A percentile compares a stretch with the other conserved stretches of the same genome.
These are phyloP conservation scores for Malus hybrid DNA, from an alignment of 331 rosid species.

Conservation along the genomic window DNA sequence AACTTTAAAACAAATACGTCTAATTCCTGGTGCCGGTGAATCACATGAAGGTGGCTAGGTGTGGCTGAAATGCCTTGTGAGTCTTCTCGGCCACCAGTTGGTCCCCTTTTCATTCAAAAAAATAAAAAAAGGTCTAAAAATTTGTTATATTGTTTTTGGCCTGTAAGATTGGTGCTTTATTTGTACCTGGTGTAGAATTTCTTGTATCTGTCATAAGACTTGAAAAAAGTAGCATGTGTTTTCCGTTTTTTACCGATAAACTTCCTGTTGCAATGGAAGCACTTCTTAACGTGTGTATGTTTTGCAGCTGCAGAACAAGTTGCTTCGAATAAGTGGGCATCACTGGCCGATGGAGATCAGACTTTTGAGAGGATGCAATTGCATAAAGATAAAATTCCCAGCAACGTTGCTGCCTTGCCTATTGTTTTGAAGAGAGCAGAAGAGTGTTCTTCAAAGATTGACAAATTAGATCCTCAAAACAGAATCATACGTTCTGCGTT, in stretches of 20 bases:
- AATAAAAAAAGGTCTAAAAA: not conserved
- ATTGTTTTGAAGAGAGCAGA: constrained; percentile 61
- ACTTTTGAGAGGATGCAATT: constrained; percentile 44
- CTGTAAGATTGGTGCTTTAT: not conserved
- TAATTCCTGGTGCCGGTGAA: too few relatives aligned
- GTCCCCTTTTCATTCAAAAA: too few relatives aligned
- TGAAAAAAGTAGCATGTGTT: not conserved
- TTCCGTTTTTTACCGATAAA: not conserved
- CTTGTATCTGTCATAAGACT: not conserved
- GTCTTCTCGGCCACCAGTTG: too few relatives aligned
- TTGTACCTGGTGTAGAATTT: not conserved
- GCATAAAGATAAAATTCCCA: constrained; percentile 53
- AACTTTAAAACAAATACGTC: not conserved
- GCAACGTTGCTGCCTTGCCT: constrained; percentile 51
- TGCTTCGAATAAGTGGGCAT: constrained; percentile 5
- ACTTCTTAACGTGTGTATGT: constrained; percentile 2
- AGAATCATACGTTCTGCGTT: constrained; percentile 53
- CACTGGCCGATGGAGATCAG: constrained; percentile 27
- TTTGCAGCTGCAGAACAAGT: constrained; percentile 35
- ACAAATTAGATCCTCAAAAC: constrained; percentile 51
- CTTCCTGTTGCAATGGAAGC: not conserved
- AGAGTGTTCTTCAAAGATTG: constrained; percentile 63
- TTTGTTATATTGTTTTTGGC: not conserved
- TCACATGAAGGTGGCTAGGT: too few relatives aligned
- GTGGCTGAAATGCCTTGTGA: too few relatives aligned